Percentiles rank a stretch among this genome's conserved stretches.
Conservation (phyloP, 139 green algal genomes). For the Pleodorina starrii region DNA sequence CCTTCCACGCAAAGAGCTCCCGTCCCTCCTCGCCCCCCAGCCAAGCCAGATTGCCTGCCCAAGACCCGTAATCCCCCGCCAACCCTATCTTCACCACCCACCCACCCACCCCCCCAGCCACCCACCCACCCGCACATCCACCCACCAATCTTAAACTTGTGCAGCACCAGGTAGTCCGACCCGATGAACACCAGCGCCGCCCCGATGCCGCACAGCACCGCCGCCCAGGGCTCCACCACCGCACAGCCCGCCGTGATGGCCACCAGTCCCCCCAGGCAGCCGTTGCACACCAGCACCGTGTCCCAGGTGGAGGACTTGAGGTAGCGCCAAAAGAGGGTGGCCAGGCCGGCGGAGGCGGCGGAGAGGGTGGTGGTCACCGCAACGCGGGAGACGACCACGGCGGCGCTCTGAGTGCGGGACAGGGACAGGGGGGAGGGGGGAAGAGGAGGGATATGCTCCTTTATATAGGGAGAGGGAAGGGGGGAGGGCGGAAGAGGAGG, state of each 20-base stretch:
- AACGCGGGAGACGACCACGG: slow-evolving; percentile 52
- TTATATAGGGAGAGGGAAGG: neutral
- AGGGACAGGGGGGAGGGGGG: neutral
- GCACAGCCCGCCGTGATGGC: slow-evolving; percentile 65
- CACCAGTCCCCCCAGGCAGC: slow-evolving; percentile 70
- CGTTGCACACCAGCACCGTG: slow-evolving; percentile 51
- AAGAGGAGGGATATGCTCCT: no score
- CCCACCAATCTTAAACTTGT: slow-evolving; percentile 44
- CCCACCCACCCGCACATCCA: neutral
- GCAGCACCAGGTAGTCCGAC: slow-evolving; percentile 19
- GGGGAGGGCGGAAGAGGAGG: neutral
- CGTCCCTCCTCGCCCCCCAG: no score
- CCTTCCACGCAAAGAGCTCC: no score
- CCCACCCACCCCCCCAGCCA: neutral
- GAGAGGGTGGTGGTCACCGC: slow-evolving; percentile 81
- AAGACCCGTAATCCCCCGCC: no score
- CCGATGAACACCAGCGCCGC: slow-evolving; percentile 56
- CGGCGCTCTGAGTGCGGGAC: slow-evolving; percentile 8
- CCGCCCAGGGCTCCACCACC: slow-evolving; percentile 77
- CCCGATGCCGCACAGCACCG: slow-evolving; percentile 80
- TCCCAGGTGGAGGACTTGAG: slow-evolving; percentile 32
- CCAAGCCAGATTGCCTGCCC: no score
- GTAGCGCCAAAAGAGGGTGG: slow-evolving; percentile 53
- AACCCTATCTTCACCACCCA: no score
- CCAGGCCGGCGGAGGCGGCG: slow-evolving; percentile 59